These are phyloP conservation scores for Vitis cinerea DNA, from an alignment of 164 flowering plant species.

Conservation along the genomic window DNA sequence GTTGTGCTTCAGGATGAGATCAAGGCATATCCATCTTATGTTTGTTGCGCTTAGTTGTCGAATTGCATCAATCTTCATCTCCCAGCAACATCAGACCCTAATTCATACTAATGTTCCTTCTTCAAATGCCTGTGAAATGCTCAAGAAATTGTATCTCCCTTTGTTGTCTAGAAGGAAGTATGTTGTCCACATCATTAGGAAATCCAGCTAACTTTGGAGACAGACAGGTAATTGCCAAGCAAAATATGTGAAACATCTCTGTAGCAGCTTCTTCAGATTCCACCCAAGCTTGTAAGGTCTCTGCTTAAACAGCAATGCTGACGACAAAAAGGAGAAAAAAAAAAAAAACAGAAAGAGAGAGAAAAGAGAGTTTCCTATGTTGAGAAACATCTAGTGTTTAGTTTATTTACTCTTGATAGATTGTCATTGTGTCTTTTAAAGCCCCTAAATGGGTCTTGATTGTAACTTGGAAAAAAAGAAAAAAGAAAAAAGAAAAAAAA, in stretches of 20 bases:
- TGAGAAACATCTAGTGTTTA: no score
- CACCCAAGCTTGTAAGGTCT: no score
- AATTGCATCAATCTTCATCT: background rate
- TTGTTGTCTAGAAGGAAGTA: background rate
- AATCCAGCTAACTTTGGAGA: background rate
- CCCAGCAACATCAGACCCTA: background rate
- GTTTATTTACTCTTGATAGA: no score
- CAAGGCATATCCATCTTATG: background rate
- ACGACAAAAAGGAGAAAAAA: no score
- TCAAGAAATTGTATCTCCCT: background rate
- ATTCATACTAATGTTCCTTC: background rate
- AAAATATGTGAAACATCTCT: background rate
- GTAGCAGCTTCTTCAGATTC: background rate
- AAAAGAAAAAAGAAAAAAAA: no score
- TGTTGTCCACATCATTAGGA: background rate
- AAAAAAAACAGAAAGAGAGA: no score
- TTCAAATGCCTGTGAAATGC: background rate
- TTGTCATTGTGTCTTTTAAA: no score
- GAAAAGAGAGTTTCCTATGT: no score
- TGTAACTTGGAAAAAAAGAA: no score
- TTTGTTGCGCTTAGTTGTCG: background rate
- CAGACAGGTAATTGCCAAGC: background rate
- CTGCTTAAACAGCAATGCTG: no score
- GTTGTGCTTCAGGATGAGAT: slow-evolving; percentile 7
- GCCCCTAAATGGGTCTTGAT: no score